A percentile compares a stretch with the other conserved stretches of the same genome.
phyloP scores from a whole-genome alignment of 2,329 filamentous ascomycete genomes.

The Ascosphaera acerosa region DNA sequence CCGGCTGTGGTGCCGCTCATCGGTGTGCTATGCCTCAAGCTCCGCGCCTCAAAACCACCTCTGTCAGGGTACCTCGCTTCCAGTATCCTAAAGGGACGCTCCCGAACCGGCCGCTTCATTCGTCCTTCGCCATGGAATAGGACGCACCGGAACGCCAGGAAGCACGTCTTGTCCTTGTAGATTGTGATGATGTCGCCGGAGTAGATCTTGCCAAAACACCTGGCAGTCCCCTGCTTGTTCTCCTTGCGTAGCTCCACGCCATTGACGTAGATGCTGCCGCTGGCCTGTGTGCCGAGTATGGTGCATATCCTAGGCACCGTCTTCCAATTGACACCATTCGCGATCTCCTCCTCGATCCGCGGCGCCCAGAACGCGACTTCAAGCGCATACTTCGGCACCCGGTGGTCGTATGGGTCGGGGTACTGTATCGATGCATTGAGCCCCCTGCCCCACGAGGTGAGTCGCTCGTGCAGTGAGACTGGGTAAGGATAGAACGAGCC shows the following conservation, averaged over 20 bases:
- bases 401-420: slow-evolving; percentile 33
- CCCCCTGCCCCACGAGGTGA: slow-evolving; percentile 56
- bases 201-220: slow-evolving; percentile 40
- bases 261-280: slow-evolving; percentile 53
- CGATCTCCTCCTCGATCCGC: slow-evolving; percentile 34
- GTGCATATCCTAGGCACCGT: slow-evolving; percentile 31
- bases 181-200: slow-evolving; percentile 55
- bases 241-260: slow-evolving; percentile 35
- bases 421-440: slow-evolving; percentile 43
- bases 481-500: slow-evolving; percentile 40
- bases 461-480: slow-evolving; percentile 37
- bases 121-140: slow-evolving; percentile 23
- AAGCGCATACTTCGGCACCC: slow-evolving; percentile 60
- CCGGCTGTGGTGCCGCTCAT: too few relatives aligned
- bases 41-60: too few relatives aligned
- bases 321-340: slow-evolving; percentile 30
- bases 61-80: too few relatives aligned
- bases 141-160: slow-evolving; percentile 20
- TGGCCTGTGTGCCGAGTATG: slow-evolving; percentile 59
- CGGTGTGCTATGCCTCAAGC: too few relatives aligned
- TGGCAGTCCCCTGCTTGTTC: slow-evolving; percentile 24
- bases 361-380: slow-evolving; percentile 51
- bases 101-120: slow-evolving; percentile 15
- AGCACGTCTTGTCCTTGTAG: slow-evolving; percentile 26
- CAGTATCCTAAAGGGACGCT: slow-evolving; percentile 17